phyloP scores from a whole-genome alignment of 768 basidiomycete species.

The Termitomyces sp. region DNA sequence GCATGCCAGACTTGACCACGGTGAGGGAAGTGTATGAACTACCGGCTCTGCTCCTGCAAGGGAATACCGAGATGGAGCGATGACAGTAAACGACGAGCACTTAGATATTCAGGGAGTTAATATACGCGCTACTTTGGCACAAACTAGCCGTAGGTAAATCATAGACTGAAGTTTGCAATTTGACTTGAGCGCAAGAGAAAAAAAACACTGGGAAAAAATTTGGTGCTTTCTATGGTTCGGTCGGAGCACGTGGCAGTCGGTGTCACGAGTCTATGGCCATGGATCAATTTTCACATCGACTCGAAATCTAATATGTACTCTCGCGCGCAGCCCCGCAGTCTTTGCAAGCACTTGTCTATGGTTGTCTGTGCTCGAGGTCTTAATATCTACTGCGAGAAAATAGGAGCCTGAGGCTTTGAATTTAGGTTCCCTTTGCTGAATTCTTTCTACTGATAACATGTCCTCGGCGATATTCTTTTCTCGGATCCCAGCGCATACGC shows the following conservation, averaged over 20 bases:
- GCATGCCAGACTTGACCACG: background rate
- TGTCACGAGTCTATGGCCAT: too few relatives aligned
- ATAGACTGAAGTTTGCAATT: slow-evolving; percentile 30
- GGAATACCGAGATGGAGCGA: slow-evolving; percentile 16
- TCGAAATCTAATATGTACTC: too few relatives aligned
- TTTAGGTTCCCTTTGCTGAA: too few relatives aligned
- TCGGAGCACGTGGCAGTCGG: too few relatives aligned
- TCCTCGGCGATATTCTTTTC: background rate
- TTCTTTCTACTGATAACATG: background rate
- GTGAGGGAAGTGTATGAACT: slow-evolving; percentile 22
- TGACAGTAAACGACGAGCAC: slow-evolving; percentile 23
- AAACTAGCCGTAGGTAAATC: slow-evolving; percentile 25
- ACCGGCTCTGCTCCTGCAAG: slow-evolving; percentile 31
- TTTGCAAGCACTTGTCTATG: too few relatives aligned
- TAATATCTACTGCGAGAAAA: background rate
- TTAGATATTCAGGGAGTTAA: slow-evolving; percentile 26
- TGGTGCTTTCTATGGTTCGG: too few relatives aligned
- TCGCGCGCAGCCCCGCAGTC: too few relatives aligned
- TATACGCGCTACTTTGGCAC: slow-evolving; percentile 40
- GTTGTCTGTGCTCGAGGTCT: background rate
- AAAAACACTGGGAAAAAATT: background rate
- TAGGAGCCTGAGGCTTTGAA: background rate
- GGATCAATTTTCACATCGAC: too few relatives aligned
- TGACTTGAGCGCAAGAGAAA: slow-evolving; percentile 38
- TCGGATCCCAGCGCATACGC: background rate